Conservation (phyloP, 768 basidiomycete species). For the Kwoniella bestiolae region DNA sequence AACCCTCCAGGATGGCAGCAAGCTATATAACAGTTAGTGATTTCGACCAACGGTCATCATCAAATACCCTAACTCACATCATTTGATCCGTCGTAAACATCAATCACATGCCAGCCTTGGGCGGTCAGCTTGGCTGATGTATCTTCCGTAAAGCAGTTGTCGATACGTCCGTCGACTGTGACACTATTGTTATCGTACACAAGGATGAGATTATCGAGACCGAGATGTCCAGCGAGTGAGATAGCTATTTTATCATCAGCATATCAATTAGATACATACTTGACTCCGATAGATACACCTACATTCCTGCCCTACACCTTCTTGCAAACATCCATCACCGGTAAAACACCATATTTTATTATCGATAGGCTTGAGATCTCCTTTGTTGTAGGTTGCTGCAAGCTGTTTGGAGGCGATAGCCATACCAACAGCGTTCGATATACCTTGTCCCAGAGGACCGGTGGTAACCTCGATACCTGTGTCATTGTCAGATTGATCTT, state of each 20-base stretch:
- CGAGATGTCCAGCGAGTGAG: conserved; percentile 53
- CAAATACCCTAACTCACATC: conserved; percentile 29
- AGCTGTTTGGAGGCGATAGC: conserved; percentile 53
- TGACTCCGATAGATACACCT: conserved; percentile 24
- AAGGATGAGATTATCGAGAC: conserved; percentile 54
- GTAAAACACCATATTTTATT: conserved; percentile 55
- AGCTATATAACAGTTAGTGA: conserved; percentile 28
- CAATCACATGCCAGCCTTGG: conserved; percentile 50
- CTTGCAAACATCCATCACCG: conserved; percentile 56
- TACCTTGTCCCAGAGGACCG: conserved; percentile 56
- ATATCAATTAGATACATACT: too few relatives aligned
- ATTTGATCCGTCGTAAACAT: conserved; percentile 53
- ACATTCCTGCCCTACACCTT: conserved; percentile 56
- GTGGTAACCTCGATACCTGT: conserved; percentile 52
- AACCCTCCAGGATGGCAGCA: conserved; percentile 41
- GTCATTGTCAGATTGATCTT: background rate
- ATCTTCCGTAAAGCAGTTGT: conserved; percentile 54
- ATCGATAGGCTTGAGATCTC: conserved; percentile 39
- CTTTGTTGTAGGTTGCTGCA: conserved; percentile 50
- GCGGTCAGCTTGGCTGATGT: conserved; percentile 53
- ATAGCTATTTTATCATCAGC: too few relatives aligned
- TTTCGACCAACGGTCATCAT: conserved; percentile 13
- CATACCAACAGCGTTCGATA: conserved; percentile 55
- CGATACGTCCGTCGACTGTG: conserved; percentile 55
- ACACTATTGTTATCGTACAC: conserved; percentile 55